Percentiles rank a stretch among this genome's conserved stretches.
Evolutionary conservation across 768 basidiomycete species (phyloP).

Genomic region (Phlegmacium glaucopus): DNA sequence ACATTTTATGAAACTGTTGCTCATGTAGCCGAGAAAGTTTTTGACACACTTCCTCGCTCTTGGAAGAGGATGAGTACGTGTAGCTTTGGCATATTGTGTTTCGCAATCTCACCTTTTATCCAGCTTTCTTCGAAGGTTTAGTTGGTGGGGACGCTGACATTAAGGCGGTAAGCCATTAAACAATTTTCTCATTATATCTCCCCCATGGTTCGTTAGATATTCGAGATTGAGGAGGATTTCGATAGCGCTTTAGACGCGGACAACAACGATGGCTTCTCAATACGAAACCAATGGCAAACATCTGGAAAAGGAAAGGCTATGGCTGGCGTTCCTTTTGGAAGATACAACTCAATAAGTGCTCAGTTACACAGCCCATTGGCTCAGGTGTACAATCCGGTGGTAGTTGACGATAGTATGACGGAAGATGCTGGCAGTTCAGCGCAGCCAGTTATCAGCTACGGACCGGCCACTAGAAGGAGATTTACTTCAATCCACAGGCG

Average conservation of each 20-base stretch:
- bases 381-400: constrained; percentile 67
- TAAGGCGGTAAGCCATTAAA: constrained; percentile 50
- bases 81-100: neutral
- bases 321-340: constrained; percentile 27
- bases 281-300: constrained; percentile 14
- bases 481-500: constrained; percentile 33
- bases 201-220: constrained; percentile 45
- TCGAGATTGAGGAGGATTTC: constrained; percentile 72
- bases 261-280: constrained; percentile 17
- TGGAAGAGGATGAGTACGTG: constrained; percentile 71
- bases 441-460: constrained; percentile 36
- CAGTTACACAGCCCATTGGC: constrained; percentile 64
- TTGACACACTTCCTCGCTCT: constrained; percentile 73
- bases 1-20: constrained; percentile 73
- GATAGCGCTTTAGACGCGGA: constrained; percentile 56
- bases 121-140: constrained; percentile 79
- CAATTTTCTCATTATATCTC: neutral
- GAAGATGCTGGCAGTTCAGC: constrained; percentile 22
- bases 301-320: constrained; percentile 13
- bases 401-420: constrained; percentile 46
- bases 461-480: constrained; percentile 40
- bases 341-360: constrained; percentile 40
- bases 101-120: neutral
- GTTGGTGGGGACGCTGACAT: constrained; percentile 74
- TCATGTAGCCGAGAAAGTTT: constrained; percentile 61